Percentiles rank a stretch among this genome's conserved stretches.
phyloP scores from a whole-genome alignment of 176 grass and related monocot genomes.

The Aegilops speltoides region DNA sequence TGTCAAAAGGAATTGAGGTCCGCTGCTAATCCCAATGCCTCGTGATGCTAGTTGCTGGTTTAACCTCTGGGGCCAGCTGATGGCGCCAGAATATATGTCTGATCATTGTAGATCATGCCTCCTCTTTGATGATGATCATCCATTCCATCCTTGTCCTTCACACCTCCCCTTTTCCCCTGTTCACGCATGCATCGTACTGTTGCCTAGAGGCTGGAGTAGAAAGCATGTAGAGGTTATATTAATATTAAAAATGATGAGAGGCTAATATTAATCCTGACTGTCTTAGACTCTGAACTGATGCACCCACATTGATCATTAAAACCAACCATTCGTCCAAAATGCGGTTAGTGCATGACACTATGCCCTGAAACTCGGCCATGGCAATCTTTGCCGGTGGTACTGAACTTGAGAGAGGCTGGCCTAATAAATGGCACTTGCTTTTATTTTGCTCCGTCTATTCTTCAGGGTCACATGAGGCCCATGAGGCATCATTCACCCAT shows the following conservation, averaged over 20 bases:
- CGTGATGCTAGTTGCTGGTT: conserved; percentile 21
- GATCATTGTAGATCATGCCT: conserved; percentile 59
- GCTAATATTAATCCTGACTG: background rate
- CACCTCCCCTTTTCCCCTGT: conserved; percentile 13
- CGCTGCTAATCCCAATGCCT: conserved; percentile 54
- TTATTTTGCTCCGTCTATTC: background rate
- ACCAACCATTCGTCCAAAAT: background rate
- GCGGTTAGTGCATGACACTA: background rate
- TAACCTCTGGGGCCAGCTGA: conserved; percentile 35
- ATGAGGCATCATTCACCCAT: conserved; percentile 30
- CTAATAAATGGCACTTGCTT: background rate
- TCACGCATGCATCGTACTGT: conserved; percentile 28
- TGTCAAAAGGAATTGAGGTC: conserved; percentile 50
- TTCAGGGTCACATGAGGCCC: conserved; percentile 21
- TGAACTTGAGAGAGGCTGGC: conserved; percentile 10
- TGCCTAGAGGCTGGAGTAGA: conserved; percentile 19
- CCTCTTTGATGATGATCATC: conserved; percentile 45
- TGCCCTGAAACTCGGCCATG: background rate
- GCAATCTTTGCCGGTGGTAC: background rate
- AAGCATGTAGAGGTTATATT: background rate
- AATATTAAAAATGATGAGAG: background rate
- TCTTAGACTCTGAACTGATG: background rate
- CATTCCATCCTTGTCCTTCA: conserved; percentile 27
- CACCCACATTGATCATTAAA: background rate
- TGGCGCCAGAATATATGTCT: conserved; percentile 26